These are phyloP conservation scores for Scutellaria barbata DNA, from an alignment of 257 asterid species.

Conservation along the genomic window DNA sequence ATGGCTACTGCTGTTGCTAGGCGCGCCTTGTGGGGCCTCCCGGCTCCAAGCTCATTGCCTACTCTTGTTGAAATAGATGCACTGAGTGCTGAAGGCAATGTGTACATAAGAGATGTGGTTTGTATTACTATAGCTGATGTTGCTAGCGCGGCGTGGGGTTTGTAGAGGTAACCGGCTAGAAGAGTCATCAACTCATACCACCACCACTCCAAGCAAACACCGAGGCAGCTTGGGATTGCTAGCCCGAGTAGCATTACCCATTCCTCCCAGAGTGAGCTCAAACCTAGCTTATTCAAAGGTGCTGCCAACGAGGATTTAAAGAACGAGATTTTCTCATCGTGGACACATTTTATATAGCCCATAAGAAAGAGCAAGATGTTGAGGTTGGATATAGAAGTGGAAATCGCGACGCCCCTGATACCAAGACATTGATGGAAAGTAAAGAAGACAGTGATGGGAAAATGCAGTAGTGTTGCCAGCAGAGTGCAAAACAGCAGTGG, in stretches of 20 bases:
- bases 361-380: conserved; percentile 66
- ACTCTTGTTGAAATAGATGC: conserved; percentile 85
- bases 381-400: conserved; percentile 61
- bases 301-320: conserved; percentile 42
- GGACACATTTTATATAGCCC: conserved; percentile 48
- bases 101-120: conserved; percentile 94
- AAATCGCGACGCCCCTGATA: conserved; percentile 74
- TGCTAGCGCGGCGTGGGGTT: conserved; percentile 80
- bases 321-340: conserved; percentile 37
- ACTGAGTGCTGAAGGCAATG: conserved; percentile 88
- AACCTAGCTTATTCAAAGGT: conserved; percentile 39
- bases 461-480: conserved; percentile 65
- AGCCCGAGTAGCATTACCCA: conserved; percentile 74
- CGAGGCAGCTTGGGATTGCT: conserved; percentile 76
- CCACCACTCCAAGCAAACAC: conserved; percentile 98
- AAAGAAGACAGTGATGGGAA: conserved; percentile 71
- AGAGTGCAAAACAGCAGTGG: conserved; percentile 87
- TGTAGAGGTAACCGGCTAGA: conserved; percentile 79
- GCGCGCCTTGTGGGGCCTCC: conserved; percentile 72
- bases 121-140: conserved; percentile 93
- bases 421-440: conserved; percentile 77
- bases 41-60: conserved; percentile 94
- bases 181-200: conserved; percentile 96
- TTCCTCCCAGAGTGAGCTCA: conserved; percentile 57
- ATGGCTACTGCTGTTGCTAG: conserved; percentile 70